A percentile compares a stretch with the other conserved stretches of the same genome.
Evolutionary conservation across 2,329 filamentous ascomycete genomes (phyloP).

Genomic region (Dactylonectria macrodidyma): DNA sequence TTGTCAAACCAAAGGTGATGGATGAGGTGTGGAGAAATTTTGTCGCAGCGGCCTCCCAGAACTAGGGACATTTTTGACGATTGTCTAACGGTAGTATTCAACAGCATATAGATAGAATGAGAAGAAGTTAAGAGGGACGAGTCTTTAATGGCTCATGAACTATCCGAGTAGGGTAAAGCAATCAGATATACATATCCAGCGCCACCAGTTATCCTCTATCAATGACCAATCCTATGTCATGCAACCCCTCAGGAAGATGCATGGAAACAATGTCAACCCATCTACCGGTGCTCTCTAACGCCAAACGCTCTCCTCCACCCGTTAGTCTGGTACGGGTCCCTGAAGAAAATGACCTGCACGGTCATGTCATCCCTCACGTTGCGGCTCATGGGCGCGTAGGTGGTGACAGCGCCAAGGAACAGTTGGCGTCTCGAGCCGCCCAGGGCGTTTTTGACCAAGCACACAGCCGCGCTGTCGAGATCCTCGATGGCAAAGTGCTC

Average conservation of each 20-base stretch:
- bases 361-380: slow-evolving; percentile 81
- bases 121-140: no score
- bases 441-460: slow-evolving; percentile 84
- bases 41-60: no score
- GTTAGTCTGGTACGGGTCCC: slow-evolving; percentile 70
- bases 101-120: no score
- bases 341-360: slow-evolving; percentile 83
- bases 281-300: not conserved
- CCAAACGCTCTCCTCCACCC: slow-evolving; percentile 70
- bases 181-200: not conserved
- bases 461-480: slow-evolving; percentile 82
- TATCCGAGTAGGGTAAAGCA: no score
- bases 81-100: no score
- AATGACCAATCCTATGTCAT: not conserved
- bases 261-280: slow-evolving; percentile 75
- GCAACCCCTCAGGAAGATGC: not conserved
- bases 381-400: slow-evolving; percentile 79
- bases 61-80: no score
- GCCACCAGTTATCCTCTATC: not conserved
- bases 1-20: no score
- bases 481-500: slow-evolving; percentile 83
- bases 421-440: slow-evolving; percentile 83
- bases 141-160: no score
- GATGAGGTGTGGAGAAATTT: no score
- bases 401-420: slow-evolving; percentile 80